A percentile compares a stretch with the other conserved stretches of the same genome.
phyloP scores from a whole-genome alignment of 345 rosid genomes.

The Physaria fendleri region DNA sequence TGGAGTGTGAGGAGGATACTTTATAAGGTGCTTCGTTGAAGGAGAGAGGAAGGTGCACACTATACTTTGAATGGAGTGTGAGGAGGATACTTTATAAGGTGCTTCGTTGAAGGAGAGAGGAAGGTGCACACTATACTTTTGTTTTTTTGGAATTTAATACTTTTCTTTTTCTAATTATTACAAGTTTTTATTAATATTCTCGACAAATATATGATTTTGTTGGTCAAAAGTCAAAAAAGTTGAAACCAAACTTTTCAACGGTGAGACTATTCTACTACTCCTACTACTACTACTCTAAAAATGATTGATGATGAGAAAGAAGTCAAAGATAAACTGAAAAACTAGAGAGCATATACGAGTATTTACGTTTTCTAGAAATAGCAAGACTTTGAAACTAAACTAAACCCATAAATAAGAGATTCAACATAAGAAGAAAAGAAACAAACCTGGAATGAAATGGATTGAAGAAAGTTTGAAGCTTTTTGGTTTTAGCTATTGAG shows the following conservation, averaged over 20 bases:
- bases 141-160: no score
- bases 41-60: slow-evolving; percentile 26
- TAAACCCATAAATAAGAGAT: background rate
- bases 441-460: slow-evolving; percentile 24
- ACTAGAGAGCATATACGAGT: background rate
- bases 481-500: background rate
- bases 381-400: background rate
- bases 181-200: background rate
- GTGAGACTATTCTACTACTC: slow-evolving; percentile 7
- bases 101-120: slow-evolving; percentile 21
- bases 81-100: slow-evolving; percentile 12
- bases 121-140: no score
- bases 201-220: background rate
- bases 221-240: slow-evolving; percentile 27
- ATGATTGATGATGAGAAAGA: no score
- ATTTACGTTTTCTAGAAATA: background rate
- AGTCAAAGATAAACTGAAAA: slow-evolving; percentile 13
- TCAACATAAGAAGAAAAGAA: background rate
- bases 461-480: slow-evolving; percentile 1
- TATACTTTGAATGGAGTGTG: background rate
- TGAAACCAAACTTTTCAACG: slow-evolving; percentile 20
- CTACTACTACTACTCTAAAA: no score
- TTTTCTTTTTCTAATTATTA: background rate
- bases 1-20: background rate
- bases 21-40: slow-evolving; percentile 16